A percentile compares a stretch with the other conserved stretches of the same genome.
phyloP scores from a whole-genome alignment of 179 eudicot genomes.

The Gypsophila paniculata region DNA sequence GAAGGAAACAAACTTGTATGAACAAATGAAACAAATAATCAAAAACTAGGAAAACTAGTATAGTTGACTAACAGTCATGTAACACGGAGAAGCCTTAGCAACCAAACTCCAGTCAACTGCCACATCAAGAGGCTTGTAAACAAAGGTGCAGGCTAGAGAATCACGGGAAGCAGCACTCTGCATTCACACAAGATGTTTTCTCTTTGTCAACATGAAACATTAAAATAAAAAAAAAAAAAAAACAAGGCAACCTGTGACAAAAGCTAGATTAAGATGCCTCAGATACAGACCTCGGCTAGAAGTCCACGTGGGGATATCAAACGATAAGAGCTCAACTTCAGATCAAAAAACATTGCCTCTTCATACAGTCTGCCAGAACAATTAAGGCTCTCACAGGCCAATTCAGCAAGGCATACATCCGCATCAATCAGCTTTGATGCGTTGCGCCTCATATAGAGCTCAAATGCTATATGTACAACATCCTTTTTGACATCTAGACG shows the following conservation, averaged over 20 bases:
- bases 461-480: slow-evolving; percentile 58
- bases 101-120: slow-evolving; percentile 93
- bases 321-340: slow-evolving; percentile 89
- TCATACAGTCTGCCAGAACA: slow-evolving; percentile 69
- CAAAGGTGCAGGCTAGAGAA: slow-evolving; percentile 71
- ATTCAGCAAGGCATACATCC: slow-evolving; percentile 65
- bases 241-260: not conserved
- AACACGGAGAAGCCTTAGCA: slow-evolving; percentile 96
- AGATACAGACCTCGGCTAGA: slow-evolving; percentile 67
- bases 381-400: slow-evolving; percentile 80
- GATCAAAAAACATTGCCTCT: slow-evolving; percentile 76
- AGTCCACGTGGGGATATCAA: slow-evolving; percentile 88
- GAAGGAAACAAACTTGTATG: slow-evolving; percentile 9
- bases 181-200: slow-evolving; percentile 20
- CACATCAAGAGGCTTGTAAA: slow-evolving; percentile 81
- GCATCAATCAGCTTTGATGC: slow-evolving; percentile 81
- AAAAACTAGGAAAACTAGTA: not conserved
- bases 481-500: slow-evolving; percentile 43
- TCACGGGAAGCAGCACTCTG: slow-evolving; percentile 87
- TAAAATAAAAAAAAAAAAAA: not conserved
- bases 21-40: not conserved
- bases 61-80: slow-evolving; percentile 64
- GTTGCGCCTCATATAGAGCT: slow-evolving; percentile 92
- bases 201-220: slow-evolving; percentile 11
- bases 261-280: slow-evolving; percentile 9